Evolutionary conservation across 805 yeast species (phyloP).

Genomic region (Pichia manshurica): DNA sequence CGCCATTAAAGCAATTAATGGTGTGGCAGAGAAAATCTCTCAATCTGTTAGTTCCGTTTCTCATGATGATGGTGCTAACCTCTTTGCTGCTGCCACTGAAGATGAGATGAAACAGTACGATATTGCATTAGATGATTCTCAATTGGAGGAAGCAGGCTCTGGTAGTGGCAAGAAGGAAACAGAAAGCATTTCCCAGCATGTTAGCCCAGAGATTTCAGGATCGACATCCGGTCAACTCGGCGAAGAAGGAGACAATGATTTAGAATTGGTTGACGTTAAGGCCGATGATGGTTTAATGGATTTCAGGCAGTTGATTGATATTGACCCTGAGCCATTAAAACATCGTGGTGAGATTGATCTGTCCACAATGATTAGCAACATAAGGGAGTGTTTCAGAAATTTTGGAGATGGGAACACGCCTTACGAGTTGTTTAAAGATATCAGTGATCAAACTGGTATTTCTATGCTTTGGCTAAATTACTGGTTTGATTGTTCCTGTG

Average conservation of each 20-base stretch:
- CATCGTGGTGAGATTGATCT: constrained; percentile 21
- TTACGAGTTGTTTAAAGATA: constrained; percentile 25
- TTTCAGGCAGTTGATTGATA: constrained; percentile 17
- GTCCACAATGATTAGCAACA: constrained; percentile 19
- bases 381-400: constrained; percentile 22
- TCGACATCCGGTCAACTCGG: neutral
- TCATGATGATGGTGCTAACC: constrained; percentile 21
- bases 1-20: neutral
- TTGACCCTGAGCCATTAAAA: constrained; percentile 29
- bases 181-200: neutral
- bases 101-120: constrained; percentile 24
- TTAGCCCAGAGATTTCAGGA: neutral
- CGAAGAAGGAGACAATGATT: constrained; percentile 7
- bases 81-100: constrained; percentile 29
- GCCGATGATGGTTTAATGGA: constrained; percentile 18
- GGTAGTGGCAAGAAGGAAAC: neutral
- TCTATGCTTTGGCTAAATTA: constrained; percentile 29
- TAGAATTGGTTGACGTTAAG: constrained; percentile 10
- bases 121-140: constrained; percentile 4
- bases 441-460: constrained; percentile 27
- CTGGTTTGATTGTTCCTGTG: constrained; percentile 33
- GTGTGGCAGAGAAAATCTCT: neutral
- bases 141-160: neutral
- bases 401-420: constrained; percentile 26
- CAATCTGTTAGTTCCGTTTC: constrained; percentile 2